Conservation (phyloP, 1,284 basidiomycete genomes). For the Coriolopsis trogii region DNA sequence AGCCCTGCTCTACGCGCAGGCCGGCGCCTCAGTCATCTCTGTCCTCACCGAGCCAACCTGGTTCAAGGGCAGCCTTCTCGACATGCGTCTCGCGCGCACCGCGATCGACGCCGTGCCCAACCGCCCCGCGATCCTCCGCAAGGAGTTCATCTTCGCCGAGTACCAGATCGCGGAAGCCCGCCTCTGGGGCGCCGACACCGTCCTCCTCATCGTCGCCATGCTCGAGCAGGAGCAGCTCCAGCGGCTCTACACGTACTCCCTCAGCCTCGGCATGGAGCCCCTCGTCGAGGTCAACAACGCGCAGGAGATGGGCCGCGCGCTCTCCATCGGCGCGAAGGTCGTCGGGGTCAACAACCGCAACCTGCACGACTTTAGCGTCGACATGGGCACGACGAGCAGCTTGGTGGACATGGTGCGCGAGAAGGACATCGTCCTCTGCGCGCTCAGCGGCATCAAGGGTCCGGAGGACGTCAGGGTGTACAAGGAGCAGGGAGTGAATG, state of each 20-base stretch:
- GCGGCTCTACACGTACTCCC: conserved; percentile 80
- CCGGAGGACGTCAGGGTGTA: conserved; percentile 84
- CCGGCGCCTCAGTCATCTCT: conserved; percentile 92
- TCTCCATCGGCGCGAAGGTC: conserved; percentile 85
- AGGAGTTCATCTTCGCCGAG: conserved; percentile 94
- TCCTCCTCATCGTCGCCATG: conserved; percentile 97
- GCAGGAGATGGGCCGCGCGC: conserved; percentile 84
- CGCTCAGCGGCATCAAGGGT: conserved; percentile 87
- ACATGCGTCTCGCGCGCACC: conserved; percentile 87
- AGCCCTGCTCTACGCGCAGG: conserved; percentile 87
- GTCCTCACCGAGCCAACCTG: conserved; percentile 97
- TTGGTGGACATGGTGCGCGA: conserved; percentile 84
- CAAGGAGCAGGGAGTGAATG: conserved; percentile 81
- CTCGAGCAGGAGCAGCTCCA: conserved; percentile 71
- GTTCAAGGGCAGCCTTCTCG: conserved; percentile 94
- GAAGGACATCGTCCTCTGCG: conserved; percentile 83
- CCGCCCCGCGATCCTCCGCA: conserved; percentile 94
- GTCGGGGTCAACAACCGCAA: conserved; percentile 99
- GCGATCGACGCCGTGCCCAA: conserved; percentile 84
- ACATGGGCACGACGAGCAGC: conserved; percentile 92
- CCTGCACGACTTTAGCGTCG: conserved; percentile 93
- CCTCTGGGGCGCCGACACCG: conserved; percentile 90
- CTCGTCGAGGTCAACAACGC: conserved; percentile 97
- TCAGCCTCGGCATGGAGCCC: conserved; percentile 92
- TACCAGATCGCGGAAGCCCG: conserved; percentile 97